A percentile compares a stretch with the other conserved stretches of the same genome.
phyloP scores from a whole-genome alignment of 495 filamentous ascomycete genomes.

The Neurospora tetrasperma region DNA sequence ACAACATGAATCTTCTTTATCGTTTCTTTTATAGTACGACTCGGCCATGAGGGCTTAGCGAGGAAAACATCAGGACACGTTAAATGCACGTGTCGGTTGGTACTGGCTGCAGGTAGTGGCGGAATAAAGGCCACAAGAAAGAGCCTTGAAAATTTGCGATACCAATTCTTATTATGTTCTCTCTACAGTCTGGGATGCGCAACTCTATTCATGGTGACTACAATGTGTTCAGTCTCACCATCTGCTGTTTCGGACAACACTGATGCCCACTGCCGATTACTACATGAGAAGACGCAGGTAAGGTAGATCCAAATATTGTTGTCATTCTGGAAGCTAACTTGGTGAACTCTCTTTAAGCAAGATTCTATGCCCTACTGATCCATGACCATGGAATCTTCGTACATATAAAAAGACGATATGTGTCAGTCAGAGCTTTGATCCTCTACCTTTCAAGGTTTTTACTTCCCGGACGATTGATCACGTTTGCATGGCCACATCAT shows the following conservation, averaged over 20 bases:
- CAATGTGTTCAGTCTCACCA: neutral
- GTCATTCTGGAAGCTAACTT: neutral
- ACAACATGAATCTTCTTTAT: neutral
- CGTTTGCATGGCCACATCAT: neutral
- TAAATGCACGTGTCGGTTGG: neutral
- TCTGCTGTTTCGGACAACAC: neutral
- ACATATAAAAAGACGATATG: neutral
- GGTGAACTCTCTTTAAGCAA: neutral
- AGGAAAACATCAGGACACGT: neutral
- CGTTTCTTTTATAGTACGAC: neutral
- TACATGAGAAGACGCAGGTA: neutral
- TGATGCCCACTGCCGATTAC: neutral
- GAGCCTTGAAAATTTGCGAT: neutral
- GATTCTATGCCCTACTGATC: neutral
- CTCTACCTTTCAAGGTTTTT: neutral
- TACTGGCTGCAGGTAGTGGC: neutral
- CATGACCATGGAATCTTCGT: neutral
- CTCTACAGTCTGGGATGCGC: neutral
- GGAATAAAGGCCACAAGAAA: neutral
- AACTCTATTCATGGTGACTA: neutral
- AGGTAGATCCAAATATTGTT: neutral
- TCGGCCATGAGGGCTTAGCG: neutral
- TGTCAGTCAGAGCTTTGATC: neutral
- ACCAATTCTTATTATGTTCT: neutral
- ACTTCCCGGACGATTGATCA: neutral